Evolutionary conservation across 495 filamentous ascomycete genomes (phyloP).

Genomic region (Xylaria venustula): DNA sequence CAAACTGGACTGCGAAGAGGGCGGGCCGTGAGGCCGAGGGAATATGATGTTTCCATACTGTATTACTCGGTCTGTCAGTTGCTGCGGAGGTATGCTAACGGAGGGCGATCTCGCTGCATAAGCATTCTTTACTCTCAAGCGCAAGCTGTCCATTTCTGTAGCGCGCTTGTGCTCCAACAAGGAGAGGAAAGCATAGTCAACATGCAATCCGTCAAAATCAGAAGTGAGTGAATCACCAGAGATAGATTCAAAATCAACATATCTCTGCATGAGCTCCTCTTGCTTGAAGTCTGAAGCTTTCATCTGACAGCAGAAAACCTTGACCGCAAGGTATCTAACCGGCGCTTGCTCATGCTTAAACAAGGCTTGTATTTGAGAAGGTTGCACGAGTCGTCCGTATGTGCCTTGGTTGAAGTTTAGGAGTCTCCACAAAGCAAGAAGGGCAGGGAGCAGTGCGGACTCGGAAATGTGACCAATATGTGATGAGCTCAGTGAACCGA

Average conservation of each 20-base stretch:
- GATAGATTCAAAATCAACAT: conserved; percentile 54
- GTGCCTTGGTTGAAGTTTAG: conserved; percentile 67
- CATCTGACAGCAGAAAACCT: conserved; percentile 74
- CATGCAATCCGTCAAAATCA: conserved; percentile 68
- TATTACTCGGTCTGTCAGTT: conserved; percentile 42
- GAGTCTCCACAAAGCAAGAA: conserved; percentile 74
- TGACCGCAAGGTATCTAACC: conserved; percentile 77
- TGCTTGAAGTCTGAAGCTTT: conserved; percentile 76
- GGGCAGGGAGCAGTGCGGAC: conserved; percentile 35
- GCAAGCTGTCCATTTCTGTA: conserved; percentile 37
- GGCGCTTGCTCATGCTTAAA: conserved; percentile 58
- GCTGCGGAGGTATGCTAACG: conserved; percentile 23
- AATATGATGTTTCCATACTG: conserved; percentile 63
- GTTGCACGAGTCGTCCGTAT: conserved; percentile 61
- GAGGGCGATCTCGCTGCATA: conserved; percentile 20
- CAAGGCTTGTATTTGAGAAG: conserved; percentile 64
- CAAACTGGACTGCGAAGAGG: conserved; percentile 51
- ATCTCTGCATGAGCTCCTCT: conserved; percentile 63
- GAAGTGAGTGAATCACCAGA: conserved; percentile 52
- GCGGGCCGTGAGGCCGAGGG: conserved; percentile 58
- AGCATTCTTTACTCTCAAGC: conserved; percentile 26
- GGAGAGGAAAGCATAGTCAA: conserved; percentile 83
- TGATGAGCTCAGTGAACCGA: conserved; percentile 23
- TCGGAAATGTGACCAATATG: conserved; percentile 4
- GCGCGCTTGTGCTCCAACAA: conserved; percentile 70